Base-by-base conservation (phyloP, 768 basidiomycete species). In the Naganishia vishniacii region DNA sequence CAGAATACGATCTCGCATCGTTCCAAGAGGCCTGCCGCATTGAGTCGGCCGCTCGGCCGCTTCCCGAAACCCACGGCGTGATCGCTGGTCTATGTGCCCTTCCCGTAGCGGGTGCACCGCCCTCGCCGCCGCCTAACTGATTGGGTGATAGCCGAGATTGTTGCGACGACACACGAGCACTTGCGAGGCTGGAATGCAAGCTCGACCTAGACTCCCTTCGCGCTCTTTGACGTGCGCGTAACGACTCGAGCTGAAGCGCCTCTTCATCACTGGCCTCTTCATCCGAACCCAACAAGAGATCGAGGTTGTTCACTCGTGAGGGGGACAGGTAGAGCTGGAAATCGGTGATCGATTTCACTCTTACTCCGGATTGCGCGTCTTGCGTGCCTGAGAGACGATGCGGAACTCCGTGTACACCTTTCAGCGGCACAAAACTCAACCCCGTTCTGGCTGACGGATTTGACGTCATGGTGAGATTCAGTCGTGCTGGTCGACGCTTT, bases 261-360 rank as follows among this genome's bases (percentile, higher is more conserved):
- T 66, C 65, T 23, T 59, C 61, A 15, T 44, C 59, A 40, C 53
- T 56, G 23, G 53, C 53, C n/a, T 72, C 72, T 0, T 68, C 67
- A 8, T 71, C 71, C 13, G 69, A 68, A 49, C 72, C 73, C 9
- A 72, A 66, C 9, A 76, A 56, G 2, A 74, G 46, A 46, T 74
- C 73, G 15, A 74, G 53, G 59, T 74, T 65, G 12, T 73, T 71
- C 13, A 73, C 45, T 46, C 75, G 61, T 0, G 76, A 74, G 0
- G 74, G 74, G 2, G 76, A 75, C 0, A 77, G 70, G 58, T 77
- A 73, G 2, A 77, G 71, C 34, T 72, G 70, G 62, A 75, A 77
- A 61, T 75, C 68, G 4, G 71, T 68, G 37, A 75, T 51, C 0
- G 73, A 74, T 48, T 72, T 71, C 28, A 77, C 53, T 37, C 53